Conservation (phyloP, 257 asterid genomes). For the Solanum paucissectum region DNA sequence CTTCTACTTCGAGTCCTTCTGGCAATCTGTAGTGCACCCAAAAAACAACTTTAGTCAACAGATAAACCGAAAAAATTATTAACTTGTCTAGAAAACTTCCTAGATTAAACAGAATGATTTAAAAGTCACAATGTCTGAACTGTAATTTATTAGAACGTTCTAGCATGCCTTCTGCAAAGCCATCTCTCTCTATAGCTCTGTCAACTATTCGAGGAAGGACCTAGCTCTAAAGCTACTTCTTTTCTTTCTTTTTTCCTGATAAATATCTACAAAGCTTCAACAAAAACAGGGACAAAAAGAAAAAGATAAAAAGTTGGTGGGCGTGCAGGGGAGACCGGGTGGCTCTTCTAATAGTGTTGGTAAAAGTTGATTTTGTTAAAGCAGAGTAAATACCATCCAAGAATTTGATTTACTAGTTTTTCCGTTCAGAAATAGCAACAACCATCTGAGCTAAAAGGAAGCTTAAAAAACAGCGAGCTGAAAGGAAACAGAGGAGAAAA, state of each 20-base stretch:
- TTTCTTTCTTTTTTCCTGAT: neutral
- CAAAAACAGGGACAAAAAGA: neutral
- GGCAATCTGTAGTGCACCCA: constrained; percentile 21
- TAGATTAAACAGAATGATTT: neutral
- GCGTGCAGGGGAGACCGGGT: neutral
- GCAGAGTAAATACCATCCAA: neutral
- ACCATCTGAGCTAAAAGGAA: neutral
- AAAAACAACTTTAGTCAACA: neutral
- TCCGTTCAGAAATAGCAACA: neutral
- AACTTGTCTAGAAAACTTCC: neutral
- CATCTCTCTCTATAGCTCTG: neutral
- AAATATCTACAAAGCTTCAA: neutral
- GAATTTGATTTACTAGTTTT: neutral
- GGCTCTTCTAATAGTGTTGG: neutral
- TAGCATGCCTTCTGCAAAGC: neutral
- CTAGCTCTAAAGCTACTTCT: neutral
- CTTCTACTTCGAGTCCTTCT: constrained; percentile 36
- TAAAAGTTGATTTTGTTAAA: neutral
- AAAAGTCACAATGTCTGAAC: neutral
- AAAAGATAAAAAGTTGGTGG: neutral
- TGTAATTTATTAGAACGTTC: neutral
- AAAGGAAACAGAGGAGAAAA: constrained; percentile 2
- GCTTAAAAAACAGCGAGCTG: neutral
- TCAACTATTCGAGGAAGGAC: neutral
- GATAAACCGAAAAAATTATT: neutral